Base-by-base conservation (phyloP, 2,329 filamentous ascomycete species). In the Fusarium avenaceum region DNA sequence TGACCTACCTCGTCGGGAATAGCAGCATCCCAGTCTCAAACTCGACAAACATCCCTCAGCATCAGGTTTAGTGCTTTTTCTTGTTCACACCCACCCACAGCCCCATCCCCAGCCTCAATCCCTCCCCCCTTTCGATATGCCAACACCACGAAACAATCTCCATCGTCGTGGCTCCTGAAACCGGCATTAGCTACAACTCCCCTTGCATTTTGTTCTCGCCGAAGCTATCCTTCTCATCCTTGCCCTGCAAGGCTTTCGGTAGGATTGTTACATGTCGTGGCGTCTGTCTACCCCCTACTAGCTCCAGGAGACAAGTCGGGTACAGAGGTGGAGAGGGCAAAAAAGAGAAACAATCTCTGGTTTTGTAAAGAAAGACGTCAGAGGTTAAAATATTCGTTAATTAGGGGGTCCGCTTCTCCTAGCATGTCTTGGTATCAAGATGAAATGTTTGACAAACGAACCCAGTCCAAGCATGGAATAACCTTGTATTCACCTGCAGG, bases 181-280 rank as follows among this genome's bases (percentile, higher is more conserved):
- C 64, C 32, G 45, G 49, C 53, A 65, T 61, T 60, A 52, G 40
- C 42, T 42, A 46, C 14, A n/a, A n/a, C 19, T 46, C 32, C 38
- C 52, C 51, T 48, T 63, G 32, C 39, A 30, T 59, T 46, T 46
- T 20, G 24, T 50, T 64, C 46, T 58, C 61, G 38, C 61, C 51
- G 40, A 64, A 46, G 32, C 19, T 35, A 30, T 58, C 19, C 35
- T 28, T 20, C 38, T 13, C 22, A 63, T 64, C 59, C 64, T 57
- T 63, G 46, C 24, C 28, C 53, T 48, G 30, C 59, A 44, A 63
- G 26, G 35, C 57, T 63, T 42, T 26, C 28, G 49, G 45, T 39
- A 35, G 56, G 24, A 63, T 61, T 50, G 49, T 65, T 65, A 65
- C 63, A 65, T 66, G 39, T 30, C 57, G 59, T 63, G 45, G 60